Evolutionary conservation across 192 early-diverging fungal genomes (phyloP).

Genomic region (Gryganskiella cystojenkinii): DNA sequence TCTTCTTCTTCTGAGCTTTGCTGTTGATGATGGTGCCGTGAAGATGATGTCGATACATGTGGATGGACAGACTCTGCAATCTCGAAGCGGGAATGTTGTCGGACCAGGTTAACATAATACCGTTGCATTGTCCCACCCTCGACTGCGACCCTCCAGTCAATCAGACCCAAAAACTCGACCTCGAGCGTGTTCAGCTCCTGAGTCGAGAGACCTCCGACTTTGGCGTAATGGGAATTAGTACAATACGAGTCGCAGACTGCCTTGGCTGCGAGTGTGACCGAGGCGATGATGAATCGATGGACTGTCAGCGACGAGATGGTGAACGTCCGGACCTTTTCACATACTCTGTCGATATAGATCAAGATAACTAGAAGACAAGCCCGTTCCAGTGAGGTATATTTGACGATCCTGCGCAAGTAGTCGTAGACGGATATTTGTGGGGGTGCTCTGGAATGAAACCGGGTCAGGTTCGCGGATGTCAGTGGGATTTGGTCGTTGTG

Average conservation of each 20-base stretch:
- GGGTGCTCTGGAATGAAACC: constrained; percentile 94
- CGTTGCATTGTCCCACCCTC: constrained; percentile 85
- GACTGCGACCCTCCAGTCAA: constrained; percentile 90
- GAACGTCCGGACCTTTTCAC: constrained; percentile 77
- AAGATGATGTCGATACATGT: background rate
- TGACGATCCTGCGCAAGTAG: constrained; percentile 91
- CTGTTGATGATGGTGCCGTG: background rate
- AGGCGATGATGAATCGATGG: constrained; percentile 93
- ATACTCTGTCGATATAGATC: constrained; percentile 94
- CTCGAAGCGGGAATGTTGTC: constrained; percentile 74
- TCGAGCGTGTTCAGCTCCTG: constrained; percentile 95
- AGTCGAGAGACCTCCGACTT: constrained; percentile 93
- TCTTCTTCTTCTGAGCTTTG: constrained; percentile 12
- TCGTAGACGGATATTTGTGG: constrained; percentile 89
- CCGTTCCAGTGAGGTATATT: constrained; percentile 91
- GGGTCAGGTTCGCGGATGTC: constrained; percentile 76
- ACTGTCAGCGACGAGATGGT: constrained; percentile 94
- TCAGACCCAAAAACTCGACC: constrained; percentile 87
- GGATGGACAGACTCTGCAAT: constrained; percentile 24
- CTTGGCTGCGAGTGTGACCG: constrained; percentile 88
- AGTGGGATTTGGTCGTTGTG: constrained; percentile 72
- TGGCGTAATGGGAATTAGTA: constrained; percentile 95
- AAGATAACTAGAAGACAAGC: constrained; percentile 89
- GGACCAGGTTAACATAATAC: constrained; percentile 92
- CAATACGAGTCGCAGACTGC: constrained; percentile 93